Conservation (phyloP, 495 filamentous ascomycete species). For the Aspergillus sclerotiicarbonarius region DNA sequence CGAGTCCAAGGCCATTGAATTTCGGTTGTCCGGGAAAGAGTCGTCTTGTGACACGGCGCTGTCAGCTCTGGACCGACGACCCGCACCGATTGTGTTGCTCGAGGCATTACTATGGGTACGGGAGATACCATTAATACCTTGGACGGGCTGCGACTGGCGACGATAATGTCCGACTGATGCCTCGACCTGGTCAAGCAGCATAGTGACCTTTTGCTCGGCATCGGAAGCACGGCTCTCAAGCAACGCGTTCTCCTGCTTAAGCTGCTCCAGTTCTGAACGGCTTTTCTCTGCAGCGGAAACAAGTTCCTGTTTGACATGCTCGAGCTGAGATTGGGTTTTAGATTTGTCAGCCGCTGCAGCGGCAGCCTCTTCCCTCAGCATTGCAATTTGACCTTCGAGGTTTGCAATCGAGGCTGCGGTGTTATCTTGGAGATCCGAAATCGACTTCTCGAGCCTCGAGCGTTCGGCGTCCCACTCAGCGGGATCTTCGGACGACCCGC, state of each 20-base stretch:
- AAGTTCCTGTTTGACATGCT: constrained; percentile 59
- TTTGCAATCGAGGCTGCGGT: constrained; percentile 61
- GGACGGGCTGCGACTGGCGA: constrained; percentile 64
- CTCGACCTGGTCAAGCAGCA: constrained; percentile 92
- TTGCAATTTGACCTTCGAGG: constrained; percentile 68
- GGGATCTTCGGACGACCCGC: constrained; percentile 34
- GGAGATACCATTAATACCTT: constrained; percentile 39
- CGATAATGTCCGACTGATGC: constrained; percentile 92
- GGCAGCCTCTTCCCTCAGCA: constrained; percentile 65
- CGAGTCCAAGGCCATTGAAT: constrained; percentile 83
- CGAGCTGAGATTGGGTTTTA: constrained; percentile 51
- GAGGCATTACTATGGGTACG: constrained; percentile 48
- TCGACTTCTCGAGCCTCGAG: constrained; percentile 58
- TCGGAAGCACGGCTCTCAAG: constrained; percentile 81
- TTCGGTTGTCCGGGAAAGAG: constrained; percentile 64
- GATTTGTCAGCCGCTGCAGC: constrained; percentile 66
- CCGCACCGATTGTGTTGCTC: constrained; percentile 33
- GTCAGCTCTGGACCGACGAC: constrained; percentile 39
- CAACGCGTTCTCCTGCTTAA: constrained; percentile 75
- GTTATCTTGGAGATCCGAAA: constrained; percentile 64
- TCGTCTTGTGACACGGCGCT: constrained; percentile 56
- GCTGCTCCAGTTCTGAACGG: constrained; percentile 69
- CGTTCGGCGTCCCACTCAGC: constrained; percentile 80
- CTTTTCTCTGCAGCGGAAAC: constrained; percentile 52
- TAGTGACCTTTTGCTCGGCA: constrained; percentile 87